These are phyloP conservation scores for Capsella rubella DNA, from an alignment of 441 rosid genomes.

Conservation along the genomic window DNA sequence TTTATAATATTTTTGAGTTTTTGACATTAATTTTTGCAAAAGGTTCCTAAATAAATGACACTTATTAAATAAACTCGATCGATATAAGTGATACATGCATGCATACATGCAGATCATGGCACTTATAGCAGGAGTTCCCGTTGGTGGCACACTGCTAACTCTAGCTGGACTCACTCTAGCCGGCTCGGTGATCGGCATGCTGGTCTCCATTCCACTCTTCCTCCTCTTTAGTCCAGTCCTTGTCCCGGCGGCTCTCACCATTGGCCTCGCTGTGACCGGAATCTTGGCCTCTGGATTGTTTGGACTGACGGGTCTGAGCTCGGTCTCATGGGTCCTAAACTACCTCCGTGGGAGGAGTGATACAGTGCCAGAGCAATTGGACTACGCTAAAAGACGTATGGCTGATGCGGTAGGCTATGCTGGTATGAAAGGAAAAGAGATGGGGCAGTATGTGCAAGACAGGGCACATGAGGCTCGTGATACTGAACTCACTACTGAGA, in stretches of 20 bases:
- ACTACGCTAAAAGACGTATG: constrained; percentile 60
- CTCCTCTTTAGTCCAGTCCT: constrained; percentile 79
- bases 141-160: constrained; percentile 65
- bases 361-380: constrained; percentile 56
- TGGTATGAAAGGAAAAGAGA: constrained; percentile 72
- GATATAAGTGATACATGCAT: constrained; percentile 45
- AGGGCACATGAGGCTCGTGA: constrained; percentile 38
- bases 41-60: background rate
- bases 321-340: constrained; percentile 61
- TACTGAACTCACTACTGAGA: constrained; percentile 10
- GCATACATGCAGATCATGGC: constrained; percentile 59
- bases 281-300: constrained; percentile 68
- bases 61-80: background rate
- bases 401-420: constrained; percentile 48
- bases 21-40: background rate
- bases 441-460: constrained; percentile 54
- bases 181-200: constrained; percentile 65
- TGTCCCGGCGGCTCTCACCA: constrained; percentile 66
- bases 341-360: constrained; percentile 48
- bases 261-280: constrained; percentile 58
- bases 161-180: constrained; percentile 66
- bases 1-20: background rate
- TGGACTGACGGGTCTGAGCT: constrained; percentile 66
- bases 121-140: constrained; percentile 56
- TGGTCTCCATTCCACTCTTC: constrained; percentile 66